Conservation (phyloP, 148 eudicot genomes). For the Selenicereus undatus region DNA sequence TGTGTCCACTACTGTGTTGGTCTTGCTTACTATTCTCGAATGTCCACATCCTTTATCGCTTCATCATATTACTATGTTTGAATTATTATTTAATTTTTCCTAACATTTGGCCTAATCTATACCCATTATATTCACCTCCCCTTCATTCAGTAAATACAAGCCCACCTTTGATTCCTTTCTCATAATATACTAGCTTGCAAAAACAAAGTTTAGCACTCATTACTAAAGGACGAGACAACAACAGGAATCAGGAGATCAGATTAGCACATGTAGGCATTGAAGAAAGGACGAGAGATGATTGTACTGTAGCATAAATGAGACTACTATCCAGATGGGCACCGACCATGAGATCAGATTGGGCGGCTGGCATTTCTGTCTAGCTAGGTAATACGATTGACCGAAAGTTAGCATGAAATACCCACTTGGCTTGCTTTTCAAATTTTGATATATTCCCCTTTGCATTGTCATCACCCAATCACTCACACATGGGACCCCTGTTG, state of each 20-base stretch:
- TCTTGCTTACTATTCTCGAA: too few species aligned
- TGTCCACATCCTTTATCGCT: too few species aligned
- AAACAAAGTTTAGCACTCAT: neutral
- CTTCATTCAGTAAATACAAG: too few species aligned
- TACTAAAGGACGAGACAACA: neutral
- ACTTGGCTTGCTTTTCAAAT: neutral
- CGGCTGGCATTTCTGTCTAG: neutral
- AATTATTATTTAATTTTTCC: too few species aligned
- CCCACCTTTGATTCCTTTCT: too few species aligned
- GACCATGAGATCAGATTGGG: slow-evolving; percentile 1
- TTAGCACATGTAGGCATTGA: neutral
- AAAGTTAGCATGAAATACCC: neutral
- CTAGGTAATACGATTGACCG: neutral
- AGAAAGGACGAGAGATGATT: neutral
- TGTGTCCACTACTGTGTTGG: too few species aligned
- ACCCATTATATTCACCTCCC: too few species aligned
- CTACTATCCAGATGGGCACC: neutral
- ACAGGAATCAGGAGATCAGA: neutral
- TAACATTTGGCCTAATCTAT: too few species aligned
- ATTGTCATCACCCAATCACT: neutral
- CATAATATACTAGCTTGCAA: too few species aligned
- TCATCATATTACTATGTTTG: too few species aligned
- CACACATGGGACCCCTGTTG: neutral
- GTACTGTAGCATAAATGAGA: neutral
- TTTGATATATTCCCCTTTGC: neutral